Percentiles rank a stretch among this genome's conserved stretches.
phyloP scores from a whole-genome alignment of 768 basidiomycete genomes.

The Melanogaster broomeanus region DNA sequence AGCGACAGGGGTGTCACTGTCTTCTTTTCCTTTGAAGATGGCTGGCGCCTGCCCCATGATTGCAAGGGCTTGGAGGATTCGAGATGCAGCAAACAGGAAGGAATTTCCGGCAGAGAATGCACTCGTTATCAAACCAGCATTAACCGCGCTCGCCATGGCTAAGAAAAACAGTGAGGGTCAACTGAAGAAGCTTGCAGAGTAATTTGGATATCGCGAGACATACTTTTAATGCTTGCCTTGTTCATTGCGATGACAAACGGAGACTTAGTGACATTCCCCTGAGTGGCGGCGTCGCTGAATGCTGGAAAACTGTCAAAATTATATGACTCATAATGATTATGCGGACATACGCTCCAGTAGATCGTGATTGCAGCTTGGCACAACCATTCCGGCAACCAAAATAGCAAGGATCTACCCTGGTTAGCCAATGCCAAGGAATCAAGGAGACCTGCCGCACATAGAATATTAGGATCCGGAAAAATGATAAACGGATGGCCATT shows the following conservation, averaged over 20 bases:
- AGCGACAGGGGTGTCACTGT: constrained; percentile 46
- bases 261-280: background rate
- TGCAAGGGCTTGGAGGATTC: constrained; percentile 44
- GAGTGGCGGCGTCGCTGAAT: background rate
- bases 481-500: constrained; percentile 73
- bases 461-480: constrained; percentile 79
- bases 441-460: constrained; percentile 48
- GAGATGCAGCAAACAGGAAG: constrained; percentile 53
- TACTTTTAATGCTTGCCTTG: constrained; percentile 65
- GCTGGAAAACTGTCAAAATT: background rate
- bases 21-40: constrained; percentile 47
- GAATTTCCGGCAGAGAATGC: constrained; percentile 75
- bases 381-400: constrained; percentile 71
- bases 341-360: constrained; percentile 23
- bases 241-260: background rate
- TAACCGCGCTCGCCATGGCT: constrained; percentile 67
- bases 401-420: constrained; percentile 61
- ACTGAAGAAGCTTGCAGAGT: too few species aligned
- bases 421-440: background rate
- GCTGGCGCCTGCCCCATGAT: constrained; percentile 49
- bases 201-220: background rate
- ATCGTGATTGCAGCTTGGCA: constrained; percentile 45
- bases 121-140: constrained; percentile 69
- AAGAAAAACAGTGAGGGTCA: background rate
- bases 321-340: background rate